A percentile compares a stretch with the other conserved stretches of the same genome.
phyloP scores from a whole-genome alignment of 177 flowering plant genomes.

The Vitis hybrid region DNA sequence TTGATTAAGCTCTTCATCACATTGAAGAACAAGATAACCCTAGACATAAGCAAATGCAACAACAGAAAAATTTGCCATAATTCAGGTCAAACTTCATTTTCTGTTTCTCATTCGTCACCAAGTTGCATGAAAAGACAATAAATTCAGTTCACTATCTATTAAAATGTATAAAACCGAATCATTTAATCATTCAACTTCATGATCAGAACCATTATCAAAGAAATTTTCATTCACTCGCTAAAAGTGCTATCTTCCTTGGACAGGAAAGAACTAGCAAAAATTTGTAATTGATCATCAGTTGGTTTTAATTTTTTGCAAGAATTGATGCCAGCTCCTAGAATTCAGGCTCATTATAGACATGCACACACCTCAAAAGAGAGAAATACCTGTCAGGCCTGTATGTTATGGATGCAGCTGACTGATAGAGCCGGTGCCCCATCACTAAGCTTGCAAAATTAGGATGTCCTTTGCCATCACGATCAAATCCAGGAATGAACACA shows the following conservation, averaged over 20 bases:
- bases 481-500: constrained; percentile 87
- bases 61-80: background rate
- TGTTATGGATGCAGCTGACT: constrained; percentile 74
- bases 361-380: background rate
- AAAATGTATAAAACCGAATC: background rate
- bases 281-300: too few relatives aligned
- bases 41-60: background rate
- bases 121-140: background rate
- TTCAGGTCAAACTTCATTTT: background rate
- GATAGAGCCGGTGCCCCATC: constrained; percentile 93
- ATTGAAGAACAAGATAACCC: background rate
- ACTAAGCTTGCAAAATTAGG: constrained; percentile 90
- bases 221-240: too few relatives aligned
- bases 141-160: background rate
- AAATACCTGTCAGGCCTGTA: constrained; percentile 81
- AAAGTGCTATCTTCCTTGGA: too few relatives aligned
- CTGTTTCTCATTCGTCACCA: background rate
- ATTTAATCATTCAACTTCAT: background rate
- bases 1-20: background rate
- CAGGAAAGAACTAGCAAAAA: too few relatives aligned
- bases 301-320: too few relatives aligned
- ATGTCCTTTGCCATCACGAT: constrained; percentile 88
- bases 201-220: background rate
- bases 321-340: background rate
- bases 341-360: background rate